Percentiles rank a stretch among this genome's conserved stretches.
Evolutionary conservation across 345 rosid genomes (phyloP).

Genomic region (Citrus mangshanensis): DNA sequence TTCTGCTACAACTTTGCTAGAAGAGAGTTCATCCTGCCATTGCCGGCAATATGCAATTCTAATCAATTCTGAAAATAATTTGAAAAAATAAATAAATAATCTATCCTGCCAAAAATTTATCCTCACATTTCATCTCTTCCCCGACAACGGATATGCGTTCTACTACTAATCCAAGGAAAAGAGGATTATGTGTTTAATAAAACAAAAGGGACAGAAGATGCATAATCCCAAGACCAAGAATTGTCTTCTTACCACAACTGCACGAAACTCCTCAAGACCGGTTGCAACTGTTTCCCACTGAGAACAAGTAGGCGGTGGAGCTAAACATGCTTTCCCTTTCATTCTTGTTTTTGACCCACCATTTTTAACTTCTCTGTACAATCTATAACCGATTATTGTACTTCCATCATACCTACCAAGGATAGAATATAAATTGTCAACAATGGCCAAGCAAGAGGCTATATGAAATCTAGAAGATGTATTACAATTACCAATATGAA

Average conservation of each 20-base stretch:
- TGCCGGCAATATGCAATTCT: constrained; percentile 1
- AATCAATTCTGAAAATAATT: too few species aligned
- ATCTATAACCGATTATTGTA: constrained; percentile 63
- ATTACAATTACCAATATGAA: constrained; percentile 64
- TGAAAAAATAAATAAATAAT: too few species aligned
- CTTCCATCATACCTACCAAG: constrained; percentile 67
- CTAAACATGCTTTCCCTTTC: constrained; percentile 32
- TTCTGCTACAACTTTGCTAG: constrained; percentile 48
- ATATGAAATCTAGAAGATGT: constrained; percentile 12
- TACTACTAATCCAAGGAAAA: too few species aligned
- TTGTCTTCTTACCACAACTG: constrained; percentile 46
- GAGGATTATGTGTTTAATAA: too few species aligned
- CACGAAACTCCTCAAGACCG: constrained; percentile 59
- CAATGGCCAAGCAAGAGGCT: constrained; percentile 10
- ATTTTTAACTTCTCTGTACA: constrained; percentile 59
- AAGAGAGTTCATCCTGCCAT: constrained; percentile 61
- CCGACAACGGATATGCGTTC: too few species aligned
- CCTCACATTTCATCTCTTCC: too few species aligned
- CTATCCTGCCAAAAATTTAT: too few species aligned
- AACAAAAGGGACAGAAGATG: constrained; percentile 12
- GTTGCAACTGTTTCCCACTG: constrained; percentile 86
- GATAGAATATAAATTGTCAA: constrained; percentile 10
- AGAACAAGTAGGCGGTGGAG: constrained; percentile 20
- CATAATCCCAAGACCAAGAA: not conserved
- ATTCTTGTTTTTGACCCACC: constrained; percentile 26